These are phyloP conservation scores for Brettanomyces custersianus DNA, from an alignment of 805 yeast genomes.

Conservation along the genomic window DNA sequence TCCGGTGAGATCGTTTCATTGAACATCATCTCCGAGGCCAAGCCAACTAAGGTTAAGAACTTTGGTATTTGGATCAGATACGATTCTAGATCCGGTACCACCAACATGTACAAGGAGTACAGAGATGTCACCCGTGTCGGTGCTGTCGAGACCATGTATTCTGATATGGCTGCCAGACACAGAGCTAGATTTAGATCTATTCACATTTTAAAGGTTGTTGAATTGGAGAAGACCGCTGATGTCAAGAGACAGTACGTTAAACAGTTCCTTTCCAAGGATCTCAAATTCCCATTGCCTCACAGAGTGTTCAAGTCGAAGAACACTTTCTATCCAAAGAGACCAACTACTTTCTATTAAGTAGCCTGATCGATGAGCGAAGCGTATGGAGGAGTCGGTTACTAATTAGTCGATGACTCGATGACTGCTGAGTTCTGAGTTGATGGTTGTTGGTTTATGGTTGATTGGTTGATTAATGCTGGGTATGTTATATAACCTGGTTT, in stretches of 20 bases:
- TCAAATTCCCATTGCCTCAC: slow-evolving; percentile 99
- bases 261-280: slow-evolving; percentile 91
- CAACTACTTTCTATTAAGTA: slow-evolving; percentile 89
- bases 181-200: slow-evolving; percentile 99
- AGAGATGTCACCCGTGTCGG: slow-evolving; percentile 98
- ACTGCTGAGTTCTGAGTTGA: no score
- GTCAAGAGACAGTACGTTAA: slow-evolving; percentile 99
- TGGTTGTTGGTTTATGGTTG: no score
- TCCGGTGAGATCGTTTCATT: slow-evolving; percentile 98
- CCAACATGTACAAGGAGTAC: slow-evolving; percentile 99
- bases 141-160: slow-evolving; percentile 98
- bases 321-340: slow-evolving; percentile 87
- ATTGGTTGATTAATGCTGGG: no score
- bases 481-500: neutral
- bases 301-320: slow-evolving; percentile 87
- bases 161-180: slow-evolving; percentile 99
- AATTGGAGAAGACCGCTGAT: slow-evolving; percentile 94
- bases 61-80: slow-evolving; percentile 99
- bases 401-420: no score
- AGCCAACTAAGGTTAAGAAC: slow-evolving; percentile 99
- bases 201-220: slow-evolving; percentile 99
- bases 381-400: slow-evolving; percentile 10
- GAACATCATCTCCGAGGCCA: slow-evolving; percentile 84
- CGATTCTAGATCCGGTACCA: slow-evolving; percentile 99
- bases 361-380: no score